Evolutionary conservation across 352 stramenopile genomes (phyloP).

Genomic region (Phytophthora idaei): DNA sequence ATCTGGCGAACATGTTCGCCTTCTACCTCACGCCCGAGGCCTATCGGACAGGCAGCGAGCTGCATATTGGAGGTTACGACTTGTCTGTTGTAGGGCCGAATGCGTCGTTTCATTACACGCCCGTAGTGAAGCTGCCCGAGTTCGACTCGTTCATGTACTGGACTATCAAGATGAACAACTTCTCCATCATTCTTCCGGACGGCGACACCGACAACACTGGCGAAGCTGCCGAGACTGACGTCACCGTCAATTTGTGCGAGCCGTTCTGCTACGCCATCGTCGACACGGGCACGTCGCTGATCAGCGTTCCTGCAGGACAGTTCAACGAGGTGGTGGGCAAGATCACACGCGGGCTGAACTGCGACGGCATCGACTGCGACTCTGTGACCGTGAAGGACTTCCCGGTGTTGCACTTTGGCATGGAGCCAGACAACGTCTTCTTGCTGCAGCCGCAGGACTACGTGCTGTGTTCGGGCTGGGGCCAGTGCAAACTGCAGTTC

Average conservation of each 20-base stretch:
- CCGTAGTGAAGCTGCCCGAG: constrained; percentile 81
- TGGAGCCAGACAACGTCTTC: constrained; percentile 88
- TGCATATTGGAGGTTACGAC: constrained; percentile 88
- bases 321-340: constrained; percentile 65
- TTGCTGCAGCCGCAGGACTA: constrained; percentile 83
- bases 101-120: constrained; percentile 89
- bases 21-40: constrained; percentile 88
- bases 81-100: constrained; percentile 80
- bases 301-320: constrained; percentile 76
- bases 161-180: constrained; percentile 81
- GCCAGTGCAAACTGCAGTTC: constrained; percentile 81
- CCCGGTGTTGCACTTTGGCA: constrained; percentile 75
- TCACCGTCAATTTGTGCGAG: constrained; percentile 58
- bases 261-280: constrained; percentile 89
- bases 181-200: constrained; percentile 34
- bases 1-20: constrained; percentile 87
- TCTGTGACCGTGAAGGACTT: constrained; percentile 58
- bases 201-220: not conserved
- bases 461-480: constrained; percentile 72
- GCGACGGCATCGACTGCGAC: constrained; percentile 72
- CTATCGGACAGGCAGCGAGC: constrained; percentile 67
- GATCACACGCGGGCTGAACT: constrained; percentile 71
- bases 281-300: constrained; percentile 88
- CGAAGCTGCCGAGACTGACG: constrained; percentile 6
- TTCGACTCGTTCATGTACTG: constrained; percentile 88